Evolutionary conservation across 805 yeast species (phyloP).

Genomic region (Nakazawaea ishiwadae): DNA sequence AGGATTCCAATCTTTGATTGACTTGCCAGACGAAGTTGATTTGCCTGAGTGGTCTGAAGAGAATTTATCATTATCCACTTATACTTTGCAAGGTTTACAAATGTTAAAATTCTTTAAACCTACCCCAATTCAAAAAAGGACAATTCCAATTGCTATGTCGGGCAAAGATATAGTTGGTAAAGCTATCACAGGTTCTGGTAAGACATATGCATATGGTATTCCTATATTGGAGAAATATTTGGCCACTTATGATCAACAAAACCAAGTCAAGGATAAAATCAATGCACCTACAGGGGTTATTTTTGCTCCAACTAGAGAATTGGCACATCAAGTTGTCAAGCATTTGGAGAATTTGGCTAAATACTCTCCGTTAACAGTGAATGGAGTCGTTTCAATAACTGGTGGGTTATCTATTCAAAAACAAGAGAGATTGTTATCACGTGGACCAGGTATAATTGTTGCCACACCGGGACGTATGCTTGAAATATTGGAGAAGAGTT

Average conservation of each 20-base stretch:
- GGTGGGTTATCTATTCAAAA: conserved; percentile 95
- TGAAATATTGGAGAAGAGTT: conserved; percentile 67
- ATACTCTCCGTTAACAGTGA: conserved; percentile 45
- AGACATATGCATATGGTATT: conserved; percentile 91
- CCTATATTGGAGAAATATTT: conserved; percentile 76
- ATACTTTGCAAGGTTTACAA: conserved; percentile 58
- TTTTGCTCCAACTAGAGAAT: conserved; percentile 93
- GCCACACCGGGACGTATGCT: conserved; percentile 95
- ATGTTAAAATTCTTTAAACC: conserved; percentile 61
- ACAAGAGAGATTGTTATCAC: conserved; percentile 74
- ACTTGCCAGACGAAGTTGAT: conserved; percentile 28
- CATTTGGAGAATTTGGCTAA: conserved; percentile 61
- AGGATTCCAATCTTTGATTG: conserved; percentile 9
- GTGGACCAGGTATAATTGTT: conserved; percentile 76
- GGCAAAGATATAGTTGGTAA: conserved; percentile 89
- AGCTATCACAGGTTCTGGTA: conserved; percentile 97
- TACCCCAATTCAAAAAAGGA: conserved; percentile 74
- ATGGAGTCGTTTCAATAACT: conserved; percentile 72
- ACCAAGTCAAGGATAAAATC: conserved; percentile 19
- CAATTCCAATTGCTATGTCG: conserved; percentile 69
- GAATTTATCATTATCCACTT: conserved; percentile 42
- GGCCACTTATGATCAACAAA: conserved; percentile 15
- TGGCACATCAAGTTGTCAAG: conserved; percentile 88
- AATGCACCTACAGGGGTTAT: conserved; percentile 67
- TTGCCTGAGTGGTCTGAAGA: conserved; percentile 60